Evolutionary conservation across 768 basidiomycete species (phyloP).

Genomic region (Cubamyces lactineus): DNA sequence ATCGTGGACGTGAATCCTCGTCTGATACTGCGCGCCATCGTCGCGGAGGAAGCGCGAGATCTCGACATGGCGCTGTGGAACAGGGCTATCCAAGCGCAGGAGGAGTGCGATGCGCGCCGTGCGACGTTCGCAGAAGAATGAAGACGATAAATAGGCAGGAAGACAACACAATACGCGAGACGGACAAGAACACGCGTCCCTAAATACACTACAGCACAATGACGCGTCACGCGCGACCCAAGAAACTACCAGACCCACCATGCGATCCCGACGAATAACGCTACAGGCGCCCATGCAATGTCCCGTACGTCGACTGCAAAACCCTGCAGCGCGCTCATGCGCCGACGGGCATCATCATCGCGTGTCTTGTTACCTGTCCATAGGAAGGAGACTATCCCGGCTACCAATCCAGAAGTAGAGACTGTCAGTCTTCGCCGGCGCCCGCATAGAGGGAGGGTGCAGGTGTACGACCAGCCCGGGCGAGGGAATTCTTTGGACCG

Average conservation of each 20-base stretch:
- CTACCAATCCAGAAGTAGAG: not conserved
- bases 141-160: not conserved
- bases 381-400: not conserved
- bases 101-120: not conserved
- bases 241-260: conserved; percentile 35
- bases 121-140: not conserved
- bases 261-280: conserved; percentile 36
- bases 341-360: conserved; percentile 15
- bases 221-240: not conserved
- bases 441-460: conserved; percentile 8
- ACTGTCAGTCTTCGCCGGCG: conserved; percentile 4
- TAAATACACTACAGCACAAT: not conserved
- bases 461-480: conserved; percentile 13
- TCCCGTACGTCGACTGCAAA: conserved; percentile 36
- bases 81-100: conserved; percentile 34
- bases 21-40: conserved; percentile 57
- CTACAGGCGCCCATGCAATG: conserved; percentile 43
- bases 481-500: conserved; percentile 23
- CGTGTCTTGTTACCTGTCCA: conserved; percentile 3
- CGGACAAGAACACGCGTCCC: not conserved
- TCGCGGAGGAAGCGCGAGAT: conserved; percentile 50
- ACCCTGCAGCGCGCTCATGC: conserved; percentile 35
- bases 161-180: not conserved
- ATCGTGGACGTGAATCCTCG: conserved; percentile 41
- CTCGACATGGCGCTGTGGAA: conserved; percentile 54